Percentiles rank a stretch among this genome's conserved stretches.
phyloP scores from a whole-genome alignment of 1,284 basidiomycete species.

The Ceraceosorus guamensis region DNA sequence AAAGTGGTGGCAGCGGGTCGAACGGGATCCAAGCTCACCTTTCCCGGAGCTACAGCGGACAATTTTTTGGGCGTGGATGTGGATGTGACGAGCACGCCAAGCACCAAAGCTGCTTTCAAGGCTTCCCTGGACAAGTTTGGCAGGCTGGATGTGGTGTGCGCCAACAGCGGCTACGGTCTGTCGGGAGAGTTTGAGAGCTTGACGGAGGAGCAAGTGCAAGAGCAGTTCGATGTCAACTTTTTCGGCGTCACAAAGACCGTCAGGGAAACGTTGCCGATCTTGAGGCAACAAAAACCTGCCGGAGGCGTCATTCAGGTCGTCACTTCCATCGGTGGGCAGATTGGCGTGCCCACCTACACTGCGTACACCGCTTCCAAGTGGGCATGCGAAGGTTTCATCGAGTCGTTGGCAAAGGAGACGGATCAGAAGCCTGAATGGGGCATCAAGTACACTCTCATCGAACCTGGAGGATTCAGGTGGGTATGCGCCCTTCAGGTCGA shows the following conservation, averaged over 20 bases:
- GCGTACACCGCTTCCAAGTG: slow-evolving; percentile 49
- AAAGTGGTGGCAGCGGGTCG: slow-evolving; percentile 39
- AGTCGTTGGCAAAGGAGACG: slow-evolving; percentile 37
- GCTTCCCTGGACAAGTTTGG: slow-evolving; percentile 46
- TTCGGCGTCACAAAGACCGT: slow-evolving; percentile 49
- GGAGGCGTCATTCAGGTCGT: slow-evolving; percentile 38
- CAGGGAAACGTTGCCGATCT: slow-evolving; percentile 38
- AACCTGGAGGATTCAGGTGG: slow-evolving; percentile 22
- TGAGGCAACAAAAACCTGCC: slow-evolving; percentile 41
- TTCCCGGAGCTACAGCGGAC: slow-evolving; percentile 13
- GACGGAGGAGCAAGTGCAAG: slow-evolving; percentile 31
- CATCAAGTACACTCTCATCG: slow-evolving; percentile 48
- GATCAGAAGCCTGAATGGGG: slow-evolving; percentile 45
- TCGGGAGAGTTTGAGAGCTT: slow-evolving; percentile 48
- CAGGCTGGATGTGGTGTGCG: slow-evolving; percentile 51
- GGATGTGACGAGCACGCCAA: slow-evolving; percentile 40
- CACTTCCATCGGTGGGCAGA: slow-evolving; percentile 48
- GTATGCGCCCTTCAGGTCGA: slow-evolving; percentile 1
- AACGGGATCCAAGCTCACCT: slow-evolving; percentile 18
- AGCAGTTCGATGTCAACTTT: slow-evolving; percentile 47
- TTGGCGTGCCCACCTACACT: slow-evolving; percentile 27
- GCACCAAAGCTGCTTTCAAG: slow-evolving; percentile 48
- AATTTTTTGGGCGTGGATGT: slow-evolving; percentile 21
- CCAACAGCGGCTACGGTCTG: slow-evolving; percentile 50
- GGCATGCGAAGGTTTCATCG: slow-evolving; percentile 45